Evolutionary conservation across 306 rosid genomes (phyloP).

Genomic region (Trichosanthes truncata): DNA sequence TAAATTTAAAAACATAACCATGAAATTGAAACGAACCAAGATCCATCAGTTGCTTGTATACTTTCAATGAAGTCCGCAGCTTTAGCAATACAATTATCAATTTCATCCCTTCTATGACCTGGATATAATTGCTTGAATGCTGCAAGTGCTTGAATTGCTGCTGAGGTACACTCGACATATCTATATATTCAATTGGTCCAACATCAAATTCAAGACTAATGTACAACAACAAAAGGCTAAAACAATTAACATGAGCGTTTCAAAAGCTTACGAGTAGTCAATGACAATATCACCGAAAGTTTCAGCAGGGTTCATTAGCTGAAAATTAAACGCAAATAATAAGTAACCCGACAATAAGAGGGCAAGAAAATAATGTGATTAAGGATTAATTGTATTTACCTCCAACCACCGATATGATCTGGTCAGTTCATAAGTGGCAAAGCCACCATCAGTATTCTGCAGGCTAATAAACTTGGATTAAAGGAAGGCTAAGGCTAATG

Average conservation of each 20-base stretch:
- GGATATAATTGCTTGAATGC: conserved; percentile 20
- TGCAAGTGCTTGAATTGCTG: conserved; percentile 23
- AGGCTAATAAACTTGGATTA: not conserved
- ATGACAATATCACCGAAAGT: conserved; percentile 34
- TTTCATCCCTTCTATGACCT: conserved; percentile 24
- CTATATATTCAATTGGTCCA: conserved; percentile 10
- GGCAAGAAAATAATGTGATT: not conserved
- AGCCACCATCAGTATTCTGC: conserved; percentile 27
- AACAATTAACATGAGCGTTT: not conserved
- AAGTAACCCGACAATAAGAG: not conserved
- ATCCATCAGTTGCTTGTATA: conserved; percentile 26
- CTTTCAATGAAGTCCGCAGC: conserved; percentile 29
- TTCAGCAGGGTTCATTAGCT: conserved; percentile 31
- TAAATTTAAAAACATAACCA: not conserved
- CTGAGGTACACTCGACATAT: conserved; percentile 33
- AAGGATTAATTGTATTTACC: conserved; percentile 1
- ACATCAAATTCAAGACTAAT: not conserved
- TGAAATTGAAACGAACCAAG: conserved; percentile 20
- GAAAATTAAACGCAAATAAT: not conserved
- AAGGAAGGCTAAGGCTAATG: not conserved
- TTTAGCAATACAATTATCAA: conserved; percentile 14
- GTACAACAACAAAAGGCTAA: not conserved
- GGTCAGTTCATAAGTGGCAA: conserved; percentile 26
- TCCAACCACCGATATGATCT: conserved; percentile 28
- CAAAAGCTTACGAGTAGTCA: conserved; percentile 24